phyloP scores from a whole-genome alignment of 2,329 filamentous ascomycete species.

The Cercospora sojina region DNA sequence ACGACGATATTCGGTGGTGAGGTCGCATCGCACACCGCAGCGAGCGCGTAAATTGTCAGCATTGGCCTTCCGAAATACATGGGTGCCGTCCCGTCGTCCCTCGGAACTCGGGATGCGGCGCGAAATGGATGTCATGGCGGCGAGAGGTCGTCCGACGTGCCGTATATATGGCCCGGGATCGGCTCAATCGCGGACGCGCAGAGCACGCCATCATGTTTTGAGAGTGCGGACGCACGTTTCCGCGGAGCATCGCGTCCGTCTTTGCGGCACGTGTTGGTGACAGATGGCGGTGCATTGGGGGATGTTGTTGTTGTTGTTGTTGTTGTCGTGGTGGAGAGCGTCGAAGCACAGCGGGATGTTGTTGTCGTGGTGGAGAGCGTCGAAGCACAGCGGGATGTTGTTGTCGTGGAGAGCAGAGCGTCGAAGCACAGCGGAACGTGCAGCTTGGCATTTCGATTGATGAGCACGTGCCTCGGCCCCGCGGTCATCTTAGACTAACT shows the following conservation, averaged over 20 bases:
- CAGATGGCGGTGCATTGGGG: background rate
- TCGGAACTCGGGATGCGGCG: background rate
- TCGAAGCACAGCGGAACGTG: background rate
- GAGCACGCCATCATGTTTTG: background rate
- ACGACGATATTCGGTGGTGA: constrained; percentile 59
- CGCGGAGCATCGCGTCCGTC: background rate
- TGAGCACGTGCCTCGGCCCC: background rate
- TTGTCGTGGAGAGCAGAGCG: background rate
- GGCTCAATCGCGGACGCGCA: background rate
- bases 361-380: background rate
- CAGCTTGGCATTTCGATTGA: background rate
- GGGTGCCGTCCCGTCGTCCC: background rate
- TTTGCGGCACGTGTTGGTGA: background rate
- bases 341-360: background rate
- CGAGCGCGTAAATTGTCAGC: background rate
- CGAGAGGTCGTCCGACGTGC: background rate
- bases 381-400: background rate
- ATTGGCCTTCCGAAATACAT: background rate
- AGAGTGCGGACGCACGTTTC: background rate
- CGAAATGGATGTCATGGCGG: background rate
- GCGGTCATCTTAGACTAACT: background rate
- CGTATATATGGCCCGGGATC: background rate
- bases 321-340: background rate
- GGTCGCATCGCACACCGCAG: background rate
- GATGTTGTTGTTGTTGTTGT: background rate